A percentile compares a stretch with the other conserved stretches of the same genome.
Evolutionary conservation across 208 protist genomes (phyloP).

Genomic region (Phytomonas francai): DNA sequence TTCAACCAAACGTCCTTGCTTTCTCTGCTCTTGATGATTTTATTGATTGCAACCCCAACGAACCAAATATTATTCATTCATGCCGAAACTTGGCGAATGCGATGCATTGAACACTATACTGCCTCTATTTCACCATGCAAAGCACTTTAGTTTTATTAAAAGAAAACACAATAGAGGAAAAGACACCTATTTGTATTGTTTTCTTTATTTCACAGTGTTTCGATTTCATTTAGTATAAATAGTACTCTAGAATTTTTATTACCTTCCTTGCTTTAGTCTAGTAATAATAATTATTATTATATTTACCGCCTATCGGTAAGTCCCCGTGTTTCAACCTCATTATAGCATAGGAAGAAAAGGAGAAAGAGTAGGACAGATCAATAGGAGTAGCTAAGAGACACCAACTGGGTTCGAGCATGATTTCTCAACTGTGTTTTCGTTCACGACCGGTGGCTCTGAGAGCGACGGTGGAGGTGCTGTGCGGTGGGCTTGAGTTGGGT

Average conservation of each 20-base stretch:
- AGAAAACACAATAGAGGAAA: not conserved
- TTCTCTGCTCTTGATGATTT: conserved; percentile 2
- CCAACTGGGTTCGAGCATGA: not conserved
- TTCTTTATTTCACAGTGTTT: not conserved
- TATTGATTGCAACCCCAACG: not conserved
- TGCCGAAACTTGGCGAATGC: not conserved
- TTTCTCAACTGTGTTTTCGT: not conserved
- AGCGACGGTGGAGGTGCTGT: not conserved
- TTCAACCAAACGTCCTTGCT: not conserved
- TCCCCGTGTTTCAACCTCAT: not conserved
- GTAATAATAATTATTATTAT: not conserved
- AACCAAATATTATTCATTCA: conserved; percentile 3
- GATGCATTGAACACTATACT: not conserved
- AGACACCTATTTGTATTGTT: not conserved
- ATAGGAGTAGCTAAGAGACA: not conserved
- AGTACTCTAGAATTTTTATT: conserved; percentile 1
- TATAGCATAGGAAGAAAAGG: not conserved
- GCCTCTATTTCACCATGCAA: not conserved
- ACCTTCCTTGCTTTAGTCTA: conserved; percentile 8
- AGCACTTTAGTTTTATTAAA: not conserved
- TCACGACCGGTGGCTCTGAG: not conserved
- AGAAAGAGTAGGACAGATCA: not conserved
- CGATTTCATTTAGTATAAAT: not conserved
- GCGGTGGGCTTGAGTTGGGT: not conserved
- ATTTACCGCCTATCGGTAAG: not conserved